Evolutionary conservation across 2,329 filamentous ascomycete species (phyloP).

Genomic region (Penicillium verrucosum): DNA sequence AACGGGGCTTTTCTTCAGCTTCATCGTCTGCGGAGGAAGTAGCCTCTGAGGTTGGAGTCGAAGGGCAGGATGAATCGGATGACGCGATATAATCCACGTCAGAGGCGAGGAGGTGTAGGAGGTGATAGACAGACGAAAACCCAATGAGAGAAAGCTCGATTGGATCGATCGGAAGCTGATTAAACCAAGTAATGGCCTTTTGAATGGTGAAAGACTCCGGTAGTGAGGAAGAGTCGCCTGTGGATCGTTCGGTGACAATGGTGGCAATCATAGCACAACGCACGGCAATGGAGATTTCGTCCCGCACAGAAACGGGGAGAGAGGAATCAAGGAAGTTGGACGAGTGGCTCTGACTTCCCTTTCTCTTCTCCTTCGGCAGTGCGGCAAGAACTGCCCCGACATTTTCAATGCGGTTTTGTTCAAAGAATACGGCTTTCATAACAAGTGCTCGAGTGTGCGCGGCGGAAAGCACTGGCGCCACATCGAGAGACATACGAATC

Average conservation of each 20-base stretch:
- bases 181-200: conserved; percentile 44
- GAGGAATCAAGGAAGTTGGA: conserved; percentile 54
- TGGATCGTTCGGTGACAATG: conserved; percentile 44
- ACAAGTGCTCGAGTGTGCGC: conserved; percentile 60
- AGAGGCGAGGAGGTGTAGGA: conserved; percentile 40
- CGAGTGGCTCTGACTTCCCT: conserved; percentile 30
- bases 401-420: conserved; percentile 50
- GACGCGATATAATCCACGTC: conserved; percentile 40
- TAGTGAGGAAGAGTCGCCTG: conserved; percentile 29
- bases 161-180: conserved; percentile 42
- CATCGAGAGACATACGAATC: conserved; percentile 66
- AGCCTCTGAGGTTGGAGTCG: conserved; percentile 24
- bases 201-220: conserved; percentile 39
- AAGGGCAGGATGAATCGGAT: conserved; percentile 32
- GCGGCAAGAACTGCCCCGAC: conserved; percentile 54
- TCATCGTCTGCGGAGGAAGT: conserved; percentile 30
- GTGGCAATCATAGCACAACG: conserved; percentile 59
- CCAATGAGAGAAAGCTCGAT: conserved; percentile 43
- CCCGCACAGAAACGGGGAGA: conserved; percentile 47
- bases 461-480: conserved; percentile 74
- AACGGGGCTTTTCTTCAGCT: conserved; percentile 19
- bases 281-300: conserved; percentile 57
- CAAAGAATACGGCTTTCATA: conserved; percentile 58
- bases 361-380: conserved; percentile 43
- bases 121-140: conserved; percentile 42